Conservation (phyloP, 306 rosid species). For the Prosopis cineraria region DNA sequence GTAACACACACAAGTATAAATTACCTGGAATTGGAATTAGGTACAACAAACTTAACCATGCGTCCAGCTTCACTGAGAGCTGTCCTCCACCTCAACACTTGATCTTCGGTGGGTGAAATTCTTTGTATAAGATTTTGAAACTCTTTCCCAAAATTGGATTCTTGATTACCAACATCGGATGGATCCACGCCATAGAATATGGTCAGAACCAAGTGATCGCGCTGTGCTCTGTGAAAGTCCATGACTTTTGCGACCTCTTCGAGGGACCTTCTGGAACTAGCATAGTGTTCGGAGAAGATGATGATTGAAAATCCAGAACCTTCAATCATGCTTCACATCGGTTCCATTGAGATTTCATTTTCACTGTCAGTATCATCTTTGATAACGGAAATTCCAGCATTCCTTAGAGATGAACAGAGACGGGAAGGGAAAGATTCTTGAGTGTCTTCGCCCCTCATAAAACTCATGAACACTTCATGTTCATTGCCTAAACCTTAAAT, state of each 20-base stretch:
- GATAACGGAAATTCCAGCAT: not conserved
- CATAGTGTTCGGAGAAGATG: not conserved
- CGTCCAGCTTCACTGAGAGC: not conserved
- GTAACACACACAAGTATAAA: not conserved
- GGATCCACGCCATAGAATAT: not conserved
- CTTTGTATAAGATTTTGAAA: not conserved
- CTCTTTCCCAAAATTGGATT: not conserved
- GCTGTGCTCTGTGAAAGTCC: not conserved
- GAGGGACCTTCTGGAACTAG: not conserved
- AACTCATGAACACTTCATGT: not conserved
- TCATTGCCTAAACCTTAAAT: not conserved
- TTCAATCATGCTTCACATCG: not conserved
- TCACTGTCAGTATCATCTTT: not conserved
- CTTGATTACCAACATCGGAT: not conserved
- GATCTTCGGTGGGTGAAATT: not conserved
- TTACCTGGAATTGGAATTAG: not conserved
- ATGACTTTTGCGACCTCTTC: not conserved
- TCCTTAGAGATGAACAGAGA: not conserved
- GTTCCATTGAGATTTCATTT: not conserved
- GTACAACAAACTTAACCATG: not conserved
- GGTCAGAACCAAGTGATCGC: not conserved
- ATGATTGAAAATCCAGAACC: not conserved
- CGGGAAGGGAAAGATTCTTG: not conserved
- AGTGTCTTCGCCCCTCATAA: not conserved
- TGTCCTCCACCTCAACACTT: not conserved